Base-by-base conservation (phyloP, 768 basidiomycete species). In the Mycena floridula region DNA sequence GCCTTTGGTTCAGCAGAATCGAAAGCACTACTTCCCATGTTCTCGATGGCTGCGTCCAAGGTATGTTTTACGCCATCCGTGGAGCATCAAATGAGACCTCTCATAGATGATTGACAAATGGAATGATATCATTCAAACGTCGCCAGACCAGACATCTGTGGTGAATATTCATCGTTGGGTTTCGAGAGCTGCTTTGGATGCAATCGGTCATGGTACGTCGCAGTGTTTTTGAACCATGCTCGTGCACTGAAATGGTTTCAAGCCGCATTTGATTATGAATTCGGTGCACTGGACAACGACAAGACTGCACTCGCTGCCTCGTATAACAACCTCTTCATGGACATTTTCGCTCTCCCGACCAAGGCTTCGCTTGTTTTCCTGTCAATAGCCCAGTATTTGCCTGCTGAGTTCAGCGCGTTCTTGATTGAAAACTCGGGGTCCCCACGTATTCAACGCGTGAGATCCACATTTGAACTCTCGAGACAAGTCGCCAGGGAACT, bases 131-230 rank as follows among this genome's bases (percentile, higher is more conserved):
- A 13, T 39, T 22, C n/a, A 8, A 3, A 22, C n/a, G n/a, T 39
- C 38, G n/a, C n/a, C 38, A 16, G 38, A 39, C 13, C n/a, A 39
- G 5, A 50, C 50, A 11, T 38, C 41, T 4, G 50, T 57, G 18
- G 24, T 64, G 13, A 53, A 62, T 21, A 43, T 64, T 2, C 50
- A 53, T 21, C 37, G 48, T 21, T 57, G 58, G 53, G 44, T 65
- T 7, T 54, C 55, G n/a, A 54, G 60, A 6, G 61, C 61, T 0
- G 64, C 64, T 1, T 45, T 67, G 20, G 65, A 67, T 45, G 61
- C 60, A 24, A 62, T 65, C 22, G 65, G 65, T 2, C 59, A 63
- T 51, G 59, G 66, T 68, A 48, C n/a, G 9, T 8, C n/a, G 15
- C n/a, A 15, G 21, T 12, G 11, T 12, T 13, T 18, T 18, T 7